Conservation (phyloP, 305 asterid genomes). For the Vinca major region DNA sequence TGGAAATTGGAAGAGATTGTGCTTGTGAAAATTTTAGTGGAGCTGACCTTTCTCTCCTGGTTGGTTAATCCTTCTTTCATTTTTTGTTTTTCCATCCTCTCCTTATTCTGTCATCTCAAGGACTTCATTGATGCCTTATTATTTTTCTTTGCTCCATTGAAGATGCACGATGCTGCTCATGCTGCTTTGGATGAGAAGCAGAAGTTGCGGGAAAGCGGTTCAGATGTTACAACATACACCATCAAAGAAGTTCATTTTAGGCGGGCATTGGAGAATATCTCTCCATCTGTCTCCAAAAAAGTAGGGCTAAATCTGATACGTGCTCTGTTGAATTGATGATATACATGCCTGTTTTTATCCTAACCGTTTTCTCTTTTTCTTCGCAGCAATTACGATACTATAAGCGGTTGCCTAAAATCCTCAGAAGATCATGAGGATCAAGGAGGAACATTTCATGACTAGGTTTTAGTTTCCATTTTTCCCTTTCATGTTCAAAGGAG, state of each 20-base stretch:
- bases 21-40: slow-evolving; percentile 71
- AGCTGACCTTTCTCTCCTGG: slow-evolving; percentile 76
- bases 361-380: slow-evolving; percentile 5
- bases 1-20: slow-evolving; percentile 46
- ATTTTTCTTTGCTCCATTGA: background rate
- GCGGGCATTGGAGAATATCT: slow-evolving; percentile 41
- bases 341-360: background rate
- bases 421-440: slow-evolving; percentile 24
- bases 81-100: background rate
- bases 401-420: slow-evolving; percentile 31
- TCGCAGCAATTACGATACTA: slow-evolving; percentile 61
- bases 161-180: slow-evolving; percentile 70
- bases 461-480: background rate
- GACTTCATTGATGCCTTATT: background rate
- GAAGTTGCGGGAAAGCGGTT: slow-evolving; percentile 14
- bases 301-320: slow-evolving; percentile 20
- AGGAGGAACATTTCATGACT: background rate
- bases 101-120: background rate
- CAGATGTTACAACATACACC: slow-evolving; percentile 25
- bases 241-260: slow-evolving; percentile 54
- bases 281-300: slow-evolving; percentile 65
- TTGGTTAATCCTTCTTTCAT: slow-evolving; percentile 19
- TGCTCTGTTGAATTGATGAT: background rate
- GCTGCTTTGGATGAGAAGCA: slow-evolving; percentile 44
- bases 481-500: background rate